These are phyloP conservation scores for Blastobotrys ciferrii DNA, from an alignment of 1,139 yeast genomes.

Conservation along the genomic window DNA sequence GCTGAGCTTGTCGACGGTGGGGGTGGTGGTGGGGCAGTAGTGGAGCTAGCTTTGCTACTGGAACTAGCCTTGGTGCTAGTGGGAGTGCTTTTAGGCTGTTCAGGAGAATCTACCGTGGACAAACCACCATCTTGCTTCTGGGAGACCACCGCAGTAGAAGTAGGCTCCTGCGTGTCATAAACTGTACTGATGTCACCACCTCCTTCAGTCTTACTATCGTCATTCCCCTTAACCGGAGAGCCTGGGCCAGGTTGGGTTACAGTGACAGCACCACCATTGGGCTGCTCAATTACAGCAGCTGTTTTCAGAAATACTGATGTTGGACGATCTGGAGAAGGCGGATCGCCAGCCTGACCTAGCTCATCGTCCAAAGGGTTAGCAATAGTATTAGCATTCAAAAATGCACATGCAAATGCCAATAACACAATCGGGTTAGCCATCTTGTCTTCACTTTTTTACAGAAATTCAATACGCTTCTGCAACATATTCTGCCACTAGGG, in stretches of 20 bases:
- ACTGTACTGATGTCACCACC: conserved; percentile 1
- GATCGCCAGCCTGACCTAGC: neutral
- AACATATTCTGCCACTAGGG: neutral
- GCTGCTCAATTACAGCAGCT: conserved; percentile 1
- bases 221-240: neutral
- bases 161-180: neutral
- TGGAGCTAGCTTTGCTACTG: too few relatives aligned
- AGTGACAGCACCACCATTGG: conserved; percentile 2
- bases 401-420: neutral
- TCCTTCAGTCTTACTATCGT: neutral
- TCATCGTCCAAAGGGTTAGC: neutral
- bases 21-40: too few relatives aligned
- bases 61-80: too few relatives aligned
- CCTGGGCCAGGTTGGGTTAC: conserved; percentile 3
- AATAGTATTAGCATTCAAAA: neutral
- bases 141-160: neutral
- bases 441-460: neutral
- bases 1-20: too few relatives aligned
- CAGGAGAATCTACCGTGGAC: neutral
- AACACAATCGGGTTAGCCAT: neutral
- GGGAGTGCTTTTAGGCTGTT: too few relatives aligned
- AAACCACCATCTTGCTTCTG: neutral
- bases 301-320: conserved; percentile 2
- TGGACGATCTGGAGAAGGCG: conserved; percentile 2
- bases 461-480: neutral